Percentiles rank a stretch among this genome's conserved stretches.
These are phyloP conservation scores for Crucihimalaya himalaica DNA, from an alignment of 345 rosid species.

Conservation along the genomic window DNA sequence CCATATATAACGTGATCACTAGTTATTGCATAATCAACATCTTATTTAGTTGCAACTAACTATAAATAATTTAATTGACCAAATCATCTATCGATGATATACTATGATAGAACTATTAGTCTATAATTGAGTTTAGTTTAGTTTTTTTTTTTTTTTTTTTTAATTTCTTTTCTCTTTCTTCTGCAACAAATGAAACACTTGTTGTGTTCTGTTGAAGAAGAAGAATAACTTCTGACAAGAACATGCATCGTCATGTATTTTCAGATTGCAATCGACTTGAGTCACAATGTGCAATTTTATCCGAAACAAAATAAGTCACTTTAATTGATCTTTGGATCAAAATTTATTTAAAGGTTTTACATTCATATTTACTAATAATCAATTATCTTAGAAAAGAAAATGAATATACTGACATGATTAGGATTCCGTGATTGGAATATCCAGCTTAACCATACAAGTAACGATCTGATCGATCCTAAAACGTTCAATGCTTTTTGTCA, in stretches of 20 bases:
- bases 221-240: too few species aligned
- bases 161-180: too few species aligned
- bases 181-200: too few species aligned
- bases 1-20: background rate
- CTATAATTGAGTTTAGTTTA: too few species aligned
- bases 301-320: background rate
- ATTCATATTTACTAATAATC: background rate
- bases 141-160: too few species aligned
- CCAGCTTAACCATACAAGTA: slow-evolving; percentile 16
- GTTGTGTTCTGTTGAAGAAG: too few species aligned
- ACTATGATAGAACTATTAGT: too few species aligned
- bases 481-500: background rate
- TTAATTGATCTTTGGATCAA: slow-evolving; percentile 1
- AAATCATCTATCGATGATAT: background rate
- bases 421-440: slow-evolving; percentile 8
- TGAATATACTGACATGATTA: slow-evolving; percentile 16
- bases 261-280: slow-evolving; percentile 15
- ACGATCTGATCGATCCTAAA: background rate
- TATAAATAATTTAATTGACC: background rate
- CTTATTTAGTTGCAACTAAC: background rate
- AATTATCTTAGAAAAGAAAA: slow-evolving; percentile 1
- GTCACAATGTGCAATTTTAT: slow-evolving; percentile 7
- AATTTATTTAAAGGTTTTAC: background rate
- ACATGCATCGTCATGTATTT: slow-evolving; percentile 23
- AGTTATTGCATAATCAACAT: background rate